A percentile compares a stretch with the other conserved stretches of the same genome.
Conservation (phyloP, 208 protist species). For the Leishmania lainsoni region DNA sequence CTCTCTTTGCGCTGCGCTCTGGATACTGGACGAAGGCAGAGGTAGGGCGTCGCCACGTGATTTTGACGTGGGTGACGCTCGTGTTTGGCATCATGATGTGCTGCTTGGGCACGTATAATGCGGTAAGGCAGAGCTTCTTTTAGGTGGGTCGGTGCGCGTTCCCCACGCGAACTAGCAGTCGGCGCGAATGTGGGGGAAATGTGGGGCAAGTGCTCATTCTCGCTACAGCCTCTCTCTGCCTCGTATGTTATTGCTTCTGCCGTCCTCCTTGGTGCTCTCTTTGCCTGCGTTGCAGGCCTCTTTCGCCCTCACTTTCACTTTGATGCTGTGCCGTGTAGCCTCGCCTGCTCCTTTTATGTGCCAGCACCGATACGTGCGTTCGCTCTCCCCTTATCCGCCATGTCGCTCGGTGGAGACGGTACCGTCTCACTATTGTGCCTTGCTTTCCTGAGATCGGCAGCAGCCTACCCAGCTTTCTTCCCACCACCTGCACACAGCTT, state of each 20-base stretch:
- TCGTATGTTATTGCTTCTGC: not conserved
- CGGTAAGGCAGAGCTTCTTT: constrained; percentile 53
- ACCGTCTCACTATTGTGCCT: not conserved
- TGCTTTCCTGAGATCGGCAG: not conserved
- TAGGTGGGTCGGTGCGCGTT: not conserved
- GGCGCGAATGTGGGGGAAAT: not conserved
- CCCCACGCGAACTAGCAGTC: not conserved
- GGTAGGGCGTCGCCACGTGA: constrained; percentile 44
- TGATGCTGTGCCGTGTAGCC: not conserved
- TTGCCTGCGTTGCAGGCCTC: not conserved
- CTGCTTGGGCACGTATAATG: constrained; percentile 55
- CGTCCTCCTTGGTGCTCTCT: not conserved
- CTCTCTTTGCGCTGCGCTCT: constrained; percentile 64
- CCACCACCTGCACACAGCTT: not conserved
- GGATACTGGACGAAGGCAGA: constrained; percentile 42
- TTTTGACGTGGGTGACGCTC: constrained; percentile 46
- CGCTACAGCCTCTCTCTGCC: not conserved
- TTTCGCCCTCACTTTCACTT: not conserved
- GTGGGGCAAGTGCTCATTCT: not conserved
- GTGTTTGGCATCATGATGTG: constrained; percentile 54
- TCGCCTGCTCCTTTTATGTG: not conserved
- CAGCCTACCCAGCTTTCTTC: not conserved
- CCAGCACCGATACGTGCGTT: not conserved
- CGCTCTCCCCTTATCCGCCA: not conserved
- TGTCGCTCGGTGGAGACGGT: not conserved